Evolutionary conservation across 768 basidiomycete genomes (phyloP).

Genomic region (Agaricus subrufescens): DNA sequence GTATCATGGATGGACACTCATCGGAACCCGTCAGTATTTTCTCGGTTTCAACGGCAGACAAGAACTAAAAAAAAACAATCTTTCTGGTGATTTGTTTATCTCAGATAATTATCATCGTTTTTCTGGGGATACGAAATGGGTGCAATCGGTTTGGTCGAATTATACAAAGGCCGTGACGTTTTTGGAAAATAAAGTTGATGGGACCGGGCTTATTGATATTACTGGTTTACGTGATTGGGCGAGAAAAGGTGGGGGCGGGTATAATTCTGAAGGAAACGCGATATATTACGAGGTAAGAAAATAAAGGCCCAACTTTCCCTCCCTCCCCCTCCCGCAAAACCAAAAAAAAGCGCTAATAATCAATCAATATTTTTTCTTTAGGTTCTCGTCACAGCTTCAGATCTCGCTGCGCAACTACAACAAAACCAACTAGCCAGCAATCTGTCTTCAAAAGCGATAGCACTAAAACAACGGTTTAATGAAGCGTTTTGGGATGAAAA

Average conservation of each 20-base stretch:
- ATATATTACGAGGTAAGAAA: conserved; percentile 42
- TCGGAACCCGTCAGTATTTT: conserved; percentile 40
- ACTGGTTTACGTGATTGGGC: conserved; percentile 59
- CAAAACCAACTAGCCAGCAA: conserved; percentile 26
- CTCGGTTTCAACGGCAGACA: neutral
- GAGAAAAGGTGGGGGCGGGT: conserved; percentile 48
- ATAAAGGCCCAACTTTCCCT: too few relatives aligned
- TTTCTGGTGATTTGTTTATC: too few relatives aligned
- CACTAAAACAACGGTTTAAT: conserved; percentile 47
- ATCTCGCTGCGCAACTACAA: conserved; percentile 38
- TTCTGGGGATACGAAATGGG: conserved; percentile 48
- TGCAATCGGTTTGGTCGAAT: conserved; percentile 47
- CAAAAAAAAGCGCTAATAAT: too few relatives aligned
- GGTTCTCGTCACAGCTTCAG: conserved; percentile 43
- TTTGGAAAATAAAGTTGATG: conserved; percentile 46
- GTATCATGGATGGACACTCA: conserved; percentile 57
- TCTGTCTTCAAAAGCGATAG: conserved; percentile 41
- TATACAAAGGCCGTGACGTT: conserved; percentile 54
- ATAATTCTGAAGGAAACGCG: conserved; percentile 54
- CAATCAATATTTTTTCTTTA: too few relatives aligned
- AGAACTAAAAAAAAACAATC: too few relatives aligned
- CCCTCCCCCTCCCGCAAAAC: too few relatives aligned
- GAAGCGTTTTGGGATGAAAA: conserved; percentile 45
- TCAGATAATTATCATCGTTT: conserved; percentile 54
- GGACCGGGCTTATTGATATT: conserved; percentile 46